Evolutionary conservation across 2,329 filamentous ascomycete genomes (phyloP), one percentile per base, ranked within the genome.

Genomic region (Arachnopeziza araneosa): DNA sequence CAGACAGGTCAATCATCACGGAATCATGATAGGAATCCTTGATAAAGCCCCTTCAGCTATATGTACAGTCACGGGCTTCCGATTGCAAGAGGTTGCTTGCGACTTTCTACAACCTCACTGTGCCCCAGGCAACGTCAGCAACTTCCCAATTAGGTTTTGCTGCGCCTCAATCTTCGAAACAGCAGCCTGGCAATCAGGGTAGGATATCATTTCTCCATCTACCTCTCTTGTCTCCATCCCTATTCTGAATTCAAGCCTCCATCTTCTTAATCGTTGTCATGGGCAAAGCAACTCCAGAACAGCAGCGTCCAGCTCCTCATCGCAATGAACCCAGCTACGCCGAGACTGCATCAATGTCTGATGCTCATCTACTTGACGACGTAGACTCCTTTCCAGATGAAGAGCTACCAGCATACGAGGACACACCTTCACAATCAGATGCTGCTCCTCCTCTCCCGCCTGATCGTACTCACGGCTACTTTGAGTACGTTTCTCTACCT

Each of bases 391-490:
- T 63, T 30, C 55, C 53, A 14, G 60, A 65, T 24, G 64, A 64
- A 53, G 61, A 66, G n/a, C 61, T 62, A 22, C 64, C 64, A 50
- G 50, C 63, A 14, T 66, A 66, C 52, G 50, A 57, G n/a, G 63
- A 66, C 17, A 59, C 50, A 14, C 62, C 60, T 24, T 49, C 54
- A 26, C 49, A 56, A 55, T 54, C 52, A 5, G 24, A 19, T 12
- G 2, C 6, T n/a, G 7, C 22, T 30, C 52, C 22, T 24, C 23
- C 19, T 5, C 14, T 17, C 14, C 21, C 14, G n/a, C 22, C 22
- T 26, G 24, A 30, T 30, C 52, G 23, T 9, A 24, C 52, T n/a
- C 24, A 24, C 10, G 26, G 26, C 24, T 54, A 54, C 52, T 54
- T 10, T 26, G 26, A 24, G 19, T 54, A 54, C 5, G 23, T 26